These are phyloP conservation scores for Lanzia echinophila DNA, from an alignment of 2,329 filamentous ascomycete genomes.

Conservation along the genomic window DNA sequence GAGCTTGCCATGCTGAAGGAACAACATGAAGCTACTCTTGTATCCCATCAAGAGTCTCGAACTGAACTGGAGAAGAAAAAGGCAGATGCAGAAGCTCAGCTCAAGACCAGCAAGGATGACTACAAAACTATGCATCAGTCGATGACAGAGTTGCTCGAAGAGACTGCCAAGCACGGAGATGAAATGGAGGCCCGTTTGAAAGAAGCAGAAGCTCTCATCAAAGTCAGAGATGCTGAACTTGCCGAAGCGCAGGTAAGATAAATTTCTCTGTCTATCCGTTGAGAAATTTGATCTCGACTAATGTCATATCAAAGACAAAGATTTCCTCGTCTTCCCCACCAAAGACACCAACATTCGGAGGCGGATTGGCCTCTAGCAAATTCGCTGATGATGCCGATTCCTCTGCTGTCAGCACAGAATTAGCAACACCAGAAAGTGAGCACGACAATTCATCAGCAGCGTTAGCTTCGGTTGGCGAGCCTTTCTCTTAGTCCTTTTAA, in stretches of 20 bases:
- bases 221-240: conserved; percentile 56
- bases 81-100: conserved; percentile 43
- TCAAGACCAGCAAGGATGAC: conserved; percentile 46
- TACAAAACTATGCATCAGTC: conserved; percentile 56
- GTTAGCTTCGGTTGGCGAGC: conserved; percentile 56
- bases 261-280: neutral
- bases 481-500: conserved; percentile 24
- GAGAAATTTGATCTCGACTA: conserved; percentile 1
- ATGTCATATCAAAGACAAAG: conserved; percentile 8
- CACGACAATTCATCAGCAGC: conserved; percentile 58
- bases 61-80: conserved; percentile 49
- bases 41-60: conserved; percentile 32
- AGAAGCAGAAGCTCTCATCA: conserved; percentile 31
- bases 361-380: conserved; percentile 48
- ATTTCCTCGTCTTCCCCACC: conserved; percentile 35
- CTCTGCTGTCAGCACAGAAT: conserved; percentile 26
- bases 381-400: conserved; percentile 38
- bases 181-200: conserved; percentile 38
- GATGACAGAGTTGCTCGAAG: conserved; percentile 53
- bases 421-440: conserved; percentile 48
- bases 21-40: conserved; percentile 39
- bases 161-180: conserved; percentile 36
- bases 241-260: conserved; percentile 49
- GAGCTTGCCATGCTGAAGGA: conserved; percentile 45
- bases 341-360: conserved; percentile 32